These are phyloP conservation scores for Cucurbita argyrosperma DNA, from an alignment of 306 rosid genomes.

Conservation along the genomic window DNA sequence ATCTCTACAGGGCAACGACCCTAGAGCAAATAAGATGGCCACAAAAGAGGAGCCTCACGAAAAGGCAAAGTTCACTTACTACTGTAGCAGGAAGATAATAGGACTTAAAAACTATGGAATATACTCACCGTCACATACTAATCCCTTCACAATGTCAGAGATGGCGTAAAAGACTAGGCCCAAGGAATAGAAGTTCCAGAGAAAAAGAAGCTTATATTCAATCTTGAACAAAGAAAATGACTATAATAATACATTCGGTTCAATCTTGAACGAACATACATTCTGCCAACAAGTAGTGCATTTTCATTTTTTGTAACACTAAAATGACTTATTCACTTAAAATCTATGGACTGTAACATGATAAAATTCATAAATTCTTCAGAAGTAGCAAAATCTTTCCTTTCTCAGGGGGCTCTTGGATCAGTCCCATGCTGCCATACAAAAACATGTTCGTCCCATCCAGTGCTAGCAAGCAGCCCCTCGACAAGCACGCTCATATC, in stretches of 20 bases:
- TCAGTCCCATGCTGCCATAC: slow-evolving; percentile 94
- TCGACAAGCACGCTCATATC: slow-evolving; percentile 90
- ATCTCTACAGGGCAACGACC: not conserved
- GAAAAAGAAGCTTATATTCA: not conserved
- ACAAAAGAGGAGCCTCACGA: not conserved
- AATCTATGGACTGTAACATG: slow-evolving; percentile 3
- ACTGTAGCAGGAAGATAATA: not conserved
- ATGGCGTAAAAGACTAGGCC: not conserved
- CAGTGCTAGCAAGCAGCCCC: slow-evolving; percentile 80
- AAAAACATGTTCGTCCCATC: slow-evolving; percentile 89
- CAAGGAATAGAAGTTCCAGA: not conserved
- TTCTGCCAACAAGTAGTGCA: not conserved
- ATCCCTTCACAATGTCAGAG: not conserved
- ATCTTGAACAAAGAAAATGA: not conserved
- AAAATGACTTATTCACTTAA: not conserved
- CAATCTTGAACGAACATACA: not conserved
- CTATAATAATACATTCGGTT: not conserved
- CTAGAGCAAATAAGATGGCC: not conserved
- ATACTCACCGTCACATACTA: not conserved
- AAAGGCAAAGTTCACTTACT: not conserved
- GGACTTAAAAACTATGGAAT: not conserved
- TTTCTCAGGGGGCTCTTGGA: slow-evolving; percentile 56
- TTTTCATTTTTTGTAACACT: not conserved
- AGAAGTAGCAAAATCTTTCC: slow-evolving; percentile 6
- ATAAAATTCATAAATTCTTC: not conserved